Evolutionary conservation across 225 moss, liverwort and hornwort species (phyloP).

Genomic region (Anthoceros angustus): DNA sequence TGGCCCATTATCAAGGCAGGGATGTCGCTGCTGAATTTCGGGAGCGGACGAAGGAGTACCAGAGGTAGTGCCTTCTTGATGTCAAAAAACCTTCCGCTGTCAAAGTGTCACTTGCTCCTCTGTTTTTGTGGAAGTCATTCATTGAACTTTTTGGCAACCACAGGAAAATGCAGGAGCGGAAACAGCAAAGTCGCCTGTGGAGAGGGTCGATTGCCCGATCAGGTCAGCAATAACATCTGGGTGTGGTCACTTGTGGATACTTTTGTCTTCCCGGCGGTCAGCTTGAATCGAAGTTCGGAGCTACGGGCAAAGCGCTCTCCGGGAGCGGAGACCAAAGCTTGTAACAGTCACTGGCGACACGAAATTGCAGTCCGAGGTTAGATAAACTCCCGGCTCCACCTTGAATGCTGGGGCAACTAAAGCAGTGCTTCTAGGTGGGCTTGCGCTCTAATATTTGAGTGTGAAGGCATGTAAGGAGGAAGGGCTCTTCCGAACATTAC

Average conservation of each 20-base stretch:
- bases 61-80: conserved; percentile 31
- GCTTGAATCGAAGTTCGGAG: too few species aligned
- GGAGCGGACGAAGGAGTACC: conserved; percentile 84
- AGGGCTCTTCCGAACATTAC: too few species aligned
- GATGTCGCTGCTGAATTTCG: conserved; percentile 89
- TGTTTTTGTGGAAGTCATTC: background rate
- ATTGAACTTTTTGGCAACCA: background rate
- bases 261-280: background rate
- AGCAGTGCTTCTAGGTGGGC: too few species aligned
- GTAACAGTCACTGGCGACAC: too few species aligned
- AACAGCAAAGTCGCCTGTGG: conserved; percentile 80
- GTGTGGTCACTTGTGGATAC: background rate
- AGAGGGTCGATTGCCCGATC: conserved; percentile 34
- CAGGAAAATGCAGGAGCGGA: conserved; percentile 91
- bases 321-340: too few species aligned
- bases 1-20: conserved; percentile 74
- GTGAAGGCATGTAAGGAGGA: too few species aligned
- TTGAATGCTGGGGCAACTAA: too few species aligned
- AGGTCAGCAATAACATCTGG: conserved; percentile 9
- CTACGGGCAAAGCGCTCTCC: too few species aligned
- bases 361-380: too few species aligned
- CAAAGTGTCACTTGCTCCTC: background rate
- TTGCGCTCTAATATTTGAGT: too few species aligned
- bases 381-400: too few species aligned
- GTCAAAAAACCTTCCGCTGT: background rate